Conservation (phyloP, 148 eudicot genomes). For the Fallopia convolvulus region DNA sequence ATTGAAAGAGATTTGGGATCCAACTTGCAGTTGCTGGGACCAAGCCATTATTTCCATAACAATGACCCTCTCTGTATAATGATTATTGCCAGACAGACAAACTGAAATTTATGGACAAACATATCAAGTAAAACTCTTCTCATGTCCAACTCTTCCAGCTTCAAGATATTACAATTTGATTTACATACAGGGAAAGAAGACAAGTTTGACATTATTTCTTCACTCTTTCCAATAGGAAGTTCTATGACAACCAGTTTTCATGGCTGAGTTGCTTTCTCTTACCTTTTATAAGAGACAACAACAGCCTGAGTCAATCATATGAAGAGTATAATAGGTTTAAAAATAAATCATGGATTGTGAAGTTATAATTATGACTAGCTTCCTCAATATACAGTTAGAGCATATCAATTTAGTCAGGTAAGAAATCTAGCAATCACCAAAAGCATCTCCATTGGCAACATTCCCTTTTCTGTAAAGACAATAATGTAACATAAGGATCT, state of each 20-base stretch:
- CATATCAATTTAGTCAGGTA: neutral
- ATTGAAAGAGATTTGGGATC: neutral
- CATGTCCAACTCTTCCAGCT: neutral
- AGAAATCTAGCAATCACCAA: neutral
- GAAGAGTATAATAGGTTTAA: neutral
- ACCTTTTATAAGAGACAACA: neutral
- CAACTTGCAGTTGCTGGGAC: constrained; percentile 5
- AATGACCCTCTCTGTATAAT: neutral
- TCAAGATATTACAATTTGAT: neutral
- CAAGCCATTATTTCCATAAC: neutral
- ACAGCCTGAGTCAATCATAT: neutral
- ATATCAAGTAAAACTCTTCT: neutral
- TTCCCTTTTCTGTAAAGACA: neutral
- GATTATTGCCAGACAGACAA: neutral
- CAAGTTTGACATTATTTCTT: neutral
- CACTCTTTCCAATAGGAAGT: neutral
- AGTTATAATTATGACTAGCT: neutral
- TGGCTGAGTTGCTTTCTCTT: neutral
- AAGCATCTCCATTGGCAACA: neutral
- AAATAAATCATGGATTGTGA: neutral
- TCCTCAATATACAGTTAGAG: neutral
- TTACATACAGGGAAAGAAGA: neutral
- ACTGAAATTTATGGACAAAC: neutral
- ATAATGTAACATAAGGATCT: too few species aligned
- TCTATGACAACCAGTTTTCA: neutral